These are phyloP conservation scores for Irpex sp. DNA, from an alignment of 1,284 basidiomycete genomes.

Conservation along the genomic window DNA sequence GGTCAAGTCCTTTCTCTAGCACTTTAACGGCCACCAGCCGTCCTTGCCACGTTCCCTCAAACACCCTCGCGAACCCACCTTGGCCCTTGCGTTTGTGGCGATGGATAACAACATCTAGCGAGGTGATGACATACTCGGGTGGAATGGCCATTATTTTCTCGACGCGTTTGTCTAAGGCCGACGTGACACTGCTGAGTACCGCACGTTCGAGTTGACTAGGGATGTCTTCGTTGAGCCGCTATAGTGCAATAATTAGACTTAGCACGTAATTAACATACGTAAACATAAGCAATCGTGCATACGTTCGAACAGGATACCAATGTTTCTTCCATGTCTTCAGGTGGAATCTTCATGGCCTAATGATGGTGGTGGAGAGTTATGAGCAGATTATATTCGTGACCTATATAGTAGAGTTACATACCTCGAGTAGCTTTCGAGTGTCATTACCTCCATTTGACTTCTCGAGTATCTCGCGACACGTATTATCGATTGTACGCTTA, in stretches of 20 bases:
- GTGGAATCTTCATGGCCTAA: not conserved
- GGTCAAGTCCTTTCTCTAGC: slow-evolving; percentile 5
- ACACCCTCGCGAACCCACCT: slow-evolving; percentile 16
- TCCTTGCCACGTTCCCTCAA: slow-evolving; percentile 10
- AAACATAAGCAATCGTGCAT: not conserved
- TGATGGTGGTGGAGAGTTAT: not conserved
- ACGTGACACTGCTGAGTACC: slow-evolving; percentile 8
- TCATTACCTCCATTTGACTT: not conserved
- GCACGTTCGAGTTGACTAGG: slow-evolving; percentile 5
- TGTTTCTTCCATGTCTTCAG: not conserved
- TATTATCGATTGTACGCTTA: not conserved
- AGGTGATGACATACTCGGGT: slow-evolving; percentile 12
- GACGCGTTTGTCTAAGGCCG: slow-evolving; percentile 8
- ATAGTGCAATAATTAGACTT: not conserved
- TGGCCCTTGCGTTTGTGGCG: slow-evolving; percentile 9
- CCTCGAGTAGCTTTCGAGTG: not conserved
- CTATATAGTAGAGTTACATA: not conserved
- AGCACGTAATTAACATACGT: too few species aligned
- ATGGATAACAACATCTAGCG: slow-evolving; percentile 13
- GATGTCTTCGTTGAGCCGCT: slow-evolving; percentile 1
- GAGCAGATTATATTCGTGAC: too few species aligned
- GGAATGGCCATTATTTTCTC: not conserved
- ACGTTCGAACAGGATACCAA: not conserved
- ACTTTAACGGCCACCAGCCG: slow-evolving; percentile 15
- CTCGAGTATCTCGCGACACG: not conserved